A percentile compares a stretch with the other conserved stretches of the same genome.
Evolutionary conservation across 2,329 filamentous ascomycete species (phyloP).

Genomic region (Orbilia brochopaga): DNA sequence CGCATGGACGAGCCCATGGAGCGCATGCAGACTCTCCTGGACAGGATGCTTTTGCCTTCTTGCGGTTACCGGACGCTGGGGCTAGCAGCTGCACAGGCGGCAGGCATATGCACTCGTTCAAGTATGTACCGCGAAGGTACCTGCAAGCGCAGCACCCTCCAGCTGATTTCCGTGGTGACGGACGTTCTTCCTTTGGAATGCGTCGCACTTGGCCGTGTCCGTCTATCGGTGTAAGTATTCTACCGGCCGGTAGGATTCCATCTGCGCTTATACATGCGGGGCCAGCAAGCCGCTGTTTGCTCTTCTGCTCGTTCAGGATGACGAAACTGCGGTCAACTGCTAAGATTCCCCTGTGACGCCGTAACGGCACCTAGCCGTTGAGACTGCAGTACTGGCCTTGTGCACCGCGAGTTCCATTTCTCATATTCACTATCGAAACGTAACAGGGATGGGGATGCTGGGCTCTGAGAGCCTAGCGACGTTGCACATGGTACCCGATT

Average conservation of each 20-base stretch:
- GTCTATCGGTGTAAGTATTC: not conserved
- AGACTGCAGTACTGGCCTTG: not conserved
- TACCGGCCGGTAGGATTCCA: conserved; percentile 2
- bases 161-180: not conserved
- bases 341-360: not conserved
- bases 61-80: not conserved
- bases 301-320: too few species aligned
- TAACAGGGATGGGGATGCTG: not conserved
- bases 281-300: too few species aligned
- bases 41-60: conserved; percentile 17
- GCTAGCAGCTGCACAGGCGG: not conserved
- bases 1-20: conserved; percentile 6
- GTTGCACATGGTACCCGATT: not conserved
- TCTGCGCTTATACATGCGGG: too few species aligned
- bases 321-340: not conserved
- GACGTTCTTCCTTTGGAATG: not conserved
- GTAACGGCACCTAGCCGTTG: not conserved
- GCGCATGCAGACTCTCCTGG: conserved; percentile 27
- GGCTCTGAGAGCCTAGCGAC: not conserved
- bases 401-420: not conserved
- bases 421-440: too few species aligned
- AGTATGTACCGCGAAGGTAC: not conserved
- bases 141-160: not conserved
- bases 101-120: not conserved
- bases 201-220: not conserved